phyloP scores from a whole-genome alignment of 768 basidiomycete species.

The Mycena alexandri region DNA sequence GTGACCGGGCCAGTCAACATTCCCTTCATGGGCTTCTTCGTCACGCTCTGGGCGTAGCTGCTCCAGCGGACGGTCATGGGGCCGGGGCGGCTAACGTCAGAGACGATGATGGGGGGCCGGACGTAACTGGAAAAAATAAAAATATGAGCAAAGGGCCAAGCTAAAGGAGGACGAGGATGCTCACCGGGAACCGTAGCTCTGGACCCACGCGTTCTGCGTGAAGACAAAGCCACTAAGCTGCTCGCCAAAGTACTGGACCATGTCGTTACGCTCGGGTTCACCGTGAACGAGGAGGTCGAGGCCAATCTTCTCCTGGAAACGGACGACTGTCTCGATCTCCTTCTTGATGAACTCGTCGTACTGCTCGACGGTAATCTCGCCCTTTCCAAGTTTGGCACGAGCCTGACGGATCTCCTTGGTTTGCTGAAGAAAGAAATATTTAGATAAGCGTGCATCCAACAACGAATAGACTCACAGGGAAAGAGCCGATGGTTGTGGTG shows the following conservation, averaged over 20 bases:
- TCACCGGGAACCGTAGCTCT: constrained; percentile 97
- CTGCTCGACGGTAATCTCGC: constrained; percentile 84
- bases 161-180: constrained; percentile 36
- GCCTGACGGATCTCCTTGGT: constrained; percentile 99
- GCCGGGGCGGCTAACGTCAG: constrained; percentile 92
- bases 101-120: constrained; percentile 98
- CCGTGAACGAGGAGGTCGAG: constrained; percentile 98
- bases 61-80: constrained; percentile 99
- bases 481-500: constrained; percentile 98
- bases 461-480: constrained; percentile 74
- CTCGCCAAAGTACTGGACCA: constrained; percentile 99
- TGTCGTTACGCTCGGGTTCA: constrained; percentile 99
- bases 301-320: constrained; percentile 97
- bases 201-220: constrained; percentile 99
- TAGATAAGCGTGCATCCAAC: no score
- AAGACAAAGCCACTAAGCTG: constrained; percentile 95
- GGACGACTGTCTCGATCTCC: constrained; percentile 93
- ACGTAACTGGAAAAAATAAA: constrained; percentile 74
- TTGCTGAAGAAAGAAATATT: constrained; percentile 60
- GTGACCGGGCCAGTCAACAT: constrained; percentile 99
- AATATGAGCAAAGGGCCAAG: constrained; percentile 10
- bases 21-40: constrained; percentile 97
- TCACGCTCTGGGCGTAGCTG: constrained; percentile 94
- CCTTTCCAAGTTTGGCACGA: constrained; percentile 95
- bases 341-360: constrained; percentile 99